phyloP scores from a whole-genome alignment of 2,329 filamentous ascomycete species.

The Aspergillus sp. region DNA sequence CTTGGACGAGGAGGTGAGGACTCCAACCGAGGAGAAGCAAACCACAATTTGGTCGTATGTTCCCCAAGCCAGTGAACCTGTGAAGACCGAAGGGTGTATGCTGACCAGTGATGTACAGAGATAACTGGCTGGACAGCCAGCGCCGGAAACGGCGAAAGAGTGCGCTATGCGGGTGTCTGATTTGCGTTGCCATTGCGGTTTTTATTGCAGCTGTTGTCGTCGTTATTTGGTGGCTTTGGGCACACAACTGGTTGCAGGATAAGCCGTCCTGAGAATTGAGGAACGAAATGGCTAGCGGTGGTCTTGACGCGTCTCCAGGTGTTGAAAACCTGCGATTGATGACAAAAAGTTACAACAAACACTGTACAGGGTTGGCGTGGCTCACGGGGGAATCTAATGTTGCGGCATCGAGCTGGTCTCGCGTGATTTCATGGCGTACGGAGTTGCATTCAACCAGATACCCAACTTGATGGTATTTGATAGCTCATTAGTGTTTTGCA shows the following conservation, averaged over 20 bases:
- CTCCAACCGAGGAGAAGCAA: conserved; percentile 18
- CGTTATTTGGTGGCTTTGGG: conserved; percentile 45
- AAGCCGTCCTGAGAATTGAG: background rate
- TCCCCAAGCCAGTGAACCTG: too few relatives aligned
- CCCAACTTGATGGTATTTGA: background rate
- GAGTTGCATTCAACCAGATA: too few relatives aligned
- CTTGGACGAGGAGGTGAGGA: conserved; percentile 50
- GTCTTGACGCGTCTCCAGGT: background rate
- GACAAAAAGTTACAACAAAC: background rate
- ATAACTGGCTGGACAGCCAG: conserved; percentile 56
- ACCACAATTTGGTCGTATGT: conserved; percentile 22
- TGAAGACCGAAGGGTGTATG: background rate
- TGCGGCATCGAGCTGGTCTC: background rate
- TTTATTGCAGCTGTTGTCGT: conserved; percentile 34
- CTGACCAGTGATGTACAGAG: conserved; percentile 32
- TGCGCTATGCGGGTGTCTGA: conserved; percentile 43
- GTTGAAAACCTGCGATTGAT: background rate
- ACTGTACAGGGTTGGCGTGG: background rate
- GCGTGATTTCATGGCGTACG: background rate
- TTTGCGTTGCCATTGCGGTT: conserved; percentile 36
- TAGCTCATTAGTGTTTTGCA: background rate
- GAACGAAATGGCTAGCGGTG: background rate
- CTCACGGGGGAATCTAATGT: background rate
- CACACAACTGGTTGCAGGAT: conserved; percentile 33
- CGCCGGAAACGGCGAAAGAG: conserved; percentile 50